Conservation (phyloP, 495 filamentous ascomycete genomes). For the Penicillium riverlandense region DNA sequence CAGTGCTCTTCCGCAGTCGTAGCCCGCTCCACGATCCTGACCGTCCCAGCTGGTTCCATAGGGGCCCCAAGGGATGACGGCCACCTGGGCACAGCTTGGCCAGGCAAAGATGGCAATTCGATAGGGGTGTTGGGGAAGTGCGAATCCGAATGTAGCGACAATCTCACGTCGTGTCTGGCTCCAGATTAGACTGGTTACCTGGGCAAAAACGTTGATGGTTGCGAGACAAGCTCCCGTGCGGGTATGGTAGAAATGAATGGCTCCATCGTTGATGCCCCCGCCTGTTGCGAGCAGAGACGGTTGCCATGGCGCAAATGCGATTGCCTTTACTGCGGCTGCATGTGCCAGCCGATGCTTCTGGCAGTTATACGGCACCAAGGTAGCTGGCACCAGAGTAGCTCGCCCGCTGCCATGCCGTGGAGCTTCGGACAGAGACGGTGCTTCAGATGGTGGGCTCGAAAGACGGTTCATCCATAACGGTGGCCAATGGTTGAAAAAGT, state of each 20-base stretch:
- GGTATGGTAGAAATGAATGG: conserved; percentile 93
- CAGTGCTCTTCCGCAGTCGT: conserved; percentile 35
- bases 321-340: conserved; percentile 88
- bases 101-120: conserved; percentile 93
- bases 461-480: conserved; percentile 22
- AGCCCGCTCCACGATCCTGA: conserved; percentile 8
- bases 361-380: conserved; percentile 34
- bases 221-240: conserved; percentile 77
- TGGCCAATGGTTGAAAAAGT: conserved; percentile 18
- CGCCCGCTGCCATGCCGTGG: conserved; percentile 22
- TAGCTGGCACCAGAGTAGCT: conserved; percentile 16
- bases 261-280: conserved; percentile 87
- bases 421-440: conserved; percentile 18
- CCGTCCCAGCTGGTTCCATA: conserved; percentile 75
- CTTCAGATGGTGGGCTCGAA: conserved; percentile 7
- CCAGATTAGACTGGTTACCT: conserved; percentile 93
- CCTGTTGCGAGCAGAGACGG: conserved; percentile 82
- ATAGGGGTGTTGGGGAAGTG: conserved; percentile 86
- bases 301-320: conserved; percentile 96
- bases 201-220: conserved; percentile 86
- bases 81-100: conserved; percentile 86
- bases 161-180: conserved; percentile 80
- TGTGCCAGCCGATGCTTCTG: conserved; percentile 72
- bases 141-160: conserved; percentile 87
- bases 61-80: conserved; percentile 81